A percentile compares a stretch with the other conserved stretches of the same genome.
Conservation (phyloP, 164 flowering plant species). For the Houttuynia cordata region DNA sequence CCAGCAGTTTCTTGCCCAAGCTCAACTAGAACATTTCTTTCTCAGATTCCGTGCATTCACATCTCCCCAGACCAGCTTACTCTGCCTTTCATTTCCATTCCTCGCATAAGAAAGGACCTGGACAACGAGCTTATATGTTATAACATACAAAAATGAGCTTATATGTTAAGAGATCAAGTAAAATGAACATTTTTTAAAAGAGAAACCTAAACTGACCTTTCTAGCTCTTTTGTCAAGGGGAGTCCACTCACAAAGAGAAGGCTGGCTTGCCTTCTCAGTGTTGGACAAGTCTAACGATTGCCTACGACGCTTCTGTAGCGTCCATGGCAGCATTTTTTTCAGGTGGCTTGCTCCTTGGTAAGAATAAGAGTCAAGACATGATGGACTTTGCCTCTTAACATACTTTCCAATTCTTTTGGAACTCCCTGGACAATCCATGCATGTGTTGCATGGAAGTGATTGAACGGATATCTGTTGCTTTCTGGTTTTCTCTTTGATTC, state of each 20-base stretch:
- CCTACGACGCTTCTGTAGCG: constrained; percentile 30
- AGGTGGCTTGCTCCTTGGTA: constrained; percentile 48
- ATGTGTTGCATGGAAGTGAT: constrained; percentile 26
- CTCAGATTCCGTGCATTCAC: constrained; percentile 16
- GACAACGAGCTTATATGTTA: too few species aligned
- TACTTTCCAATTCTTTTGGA: constrained; percentile 21
- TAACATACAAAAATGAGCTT: too few species aligned
- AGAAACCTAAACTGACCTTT: constrained; percentile 25
- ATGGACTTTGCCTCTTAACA: constrained; percentile 71
- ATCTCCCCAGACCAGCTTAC: constrained; percentile 67
- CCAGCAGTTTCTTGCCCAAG: neutral
- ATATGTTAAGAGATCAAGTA: too few species aligned
- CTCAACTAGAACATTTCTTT: constrained; percentile 13
- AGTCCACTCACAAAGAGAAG: constrained; percentile 33
- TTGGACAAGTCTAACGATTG: constrained; percentile 21
- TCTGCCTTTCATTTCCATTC: constrained; percentile 57
- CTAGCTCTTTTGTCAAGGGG: constrained; percentile 73
- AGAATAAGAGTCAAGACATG: constrained; percentile 59
- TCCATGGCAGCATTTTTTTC: constrained; percentile 26
- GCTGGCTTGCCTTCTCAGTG: constrained; percentile 22
- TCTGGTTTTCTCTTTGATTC: constrained; percentile 65
- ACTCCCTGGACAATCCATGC: constrained; percentile 21
- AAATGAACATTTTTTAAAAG: too few species aligned
- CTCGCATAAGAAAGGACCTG: constrained; percentile 36
- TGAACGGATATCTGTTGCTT: constrained; percentile 36